Evolutionary conservation across 805 yeast species (phyloP).

Genomic region (Ogataea ramenticola): DNA sequence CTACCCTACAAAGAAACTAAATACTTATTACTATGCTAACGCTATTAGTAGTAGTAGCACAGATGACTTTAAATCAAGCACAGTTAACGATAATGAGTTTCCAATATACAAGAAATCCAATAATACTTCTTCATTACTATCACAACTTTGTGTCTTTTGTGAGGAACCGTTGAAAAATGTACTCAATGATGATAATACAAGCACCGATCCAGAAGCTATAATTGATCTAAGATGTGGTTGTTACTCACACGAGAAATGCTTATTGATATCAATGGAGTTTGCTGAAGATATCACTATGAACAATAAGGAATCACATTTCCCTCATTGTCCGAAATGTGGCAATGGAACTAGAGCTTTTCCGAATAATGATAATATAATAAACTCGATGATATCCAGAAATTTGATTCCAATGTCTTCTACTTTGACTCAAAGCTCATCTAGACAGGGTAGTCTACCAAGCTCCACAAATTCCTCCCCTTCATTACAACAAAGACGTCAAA

Average conservation of each 20-base stretch:
- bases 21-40: too few relatives aligned
- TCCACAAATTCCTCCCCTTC: background rate
- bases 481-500: slow-evolving; percentile 1
- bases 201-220: slow-evolving; percentile 23
- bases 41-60: background rate
- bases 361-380: slow-evolving; percentile 7
- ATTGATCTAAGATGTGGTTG: slow-evolving; percentile 49
- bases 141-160: slow-evolving; percentile 31
- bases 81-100: too few relatives aligned
- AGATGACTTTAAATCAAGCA: background rate
- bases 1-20: too few relatives aligned
- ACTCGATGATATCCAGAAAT: slow-evolving; percentile 12
- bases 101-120: background rate
- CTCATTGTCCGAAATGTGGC: slow-evolving; percentile 19
- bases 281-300: slow-evolving; percentile 2
- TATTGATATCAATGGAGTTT: slow-evolving; percentile 31
- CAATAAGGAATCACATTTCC: slow-evolving; percentile 12
- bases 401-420: background rate
- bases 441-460: background rate
- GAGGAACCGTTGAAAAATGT: slow-evolving; percentile 41
- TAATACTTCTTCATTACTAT: background rate
- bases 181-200: slow-evolving; percentile 35
- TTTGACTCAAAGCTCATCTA: slow-evolving; percentile 1
- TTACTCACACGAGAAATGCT: slow-evolving; percentile 52
- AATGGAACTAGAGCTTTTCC: slow-evolving; percentile 16